These are phyloP conservation scores for Hericium coralloides DNA, from an alignment of 768 basidiomycete species.

Conservation along the genomic window DNA sequence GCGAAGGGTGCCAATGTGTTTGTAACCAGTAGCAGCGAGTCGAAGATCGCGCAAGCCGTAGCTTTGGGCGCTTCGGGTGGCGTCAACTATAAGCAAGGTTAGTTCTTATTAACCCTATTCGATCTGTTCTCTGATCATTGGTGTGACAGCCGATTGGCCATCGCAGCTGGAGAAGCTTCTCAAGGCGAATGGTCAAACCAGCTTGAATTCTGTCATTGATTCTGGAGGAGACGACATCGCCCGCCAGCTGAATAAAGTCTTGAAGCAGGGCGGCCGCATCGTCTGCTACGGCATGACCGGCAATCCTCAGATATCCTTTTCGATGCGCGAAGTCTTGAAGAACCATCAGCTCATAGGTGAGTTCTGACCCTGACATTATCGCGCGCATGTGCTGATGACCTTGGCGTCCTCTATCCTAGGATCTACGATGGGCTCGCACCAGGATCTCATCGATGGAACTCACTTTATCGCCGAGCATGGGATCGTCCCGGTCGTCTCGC, in stretches of 20 bases:
- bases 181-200: slow-evolving; percentile 15
- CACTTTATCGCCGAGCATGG: slow-evolving; percentile 55
- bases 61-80: slow-evolving; percentile 71
- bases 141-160: slow-evolving; percentile 24
- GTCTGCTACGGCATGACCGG: slow-evolving; percentile 43
- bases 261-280: slow-evolving; percentile 28
- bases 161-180: slow-evolving; percentile 24
- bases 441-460: slow-evolving; percentile 66
- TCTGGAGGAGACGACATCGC: slow-evolving; percentile 36
- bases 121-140: not conserved
- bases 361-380: slow-evolving; percentile 10
- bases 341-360: slow-evolving; percentile 68
- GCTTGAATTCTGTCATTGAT: slow-evolving; percentile 35
- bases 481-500: slow-evolving; percentile 63
- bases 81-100: slow-evolving; percentile 61
- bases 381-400: not conserved
- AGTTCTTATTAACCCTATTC: slow-evolving; percentile 12
- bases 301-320: slow-evolving; percentile 48
- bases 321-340: slow-evolving; percentile 71
- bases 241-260: slow-evolving; percentile 23
- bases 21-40: slow-evolving; percentile 63
- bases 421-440: slow-evolving; percentile 76
- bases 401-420: slow-evolving; percentile 30
- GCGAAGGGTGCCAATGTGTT: slow-evolving; percentile 75
- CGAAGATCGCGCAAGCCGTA: slow-evolving; percentile 62